A percentile compares a stretch with the other conserved stretches of the same genome.
Evolutionary conservation across 345 rosid species (phyloP).

Genomic region (Cochlearia excelsa): DNA sequence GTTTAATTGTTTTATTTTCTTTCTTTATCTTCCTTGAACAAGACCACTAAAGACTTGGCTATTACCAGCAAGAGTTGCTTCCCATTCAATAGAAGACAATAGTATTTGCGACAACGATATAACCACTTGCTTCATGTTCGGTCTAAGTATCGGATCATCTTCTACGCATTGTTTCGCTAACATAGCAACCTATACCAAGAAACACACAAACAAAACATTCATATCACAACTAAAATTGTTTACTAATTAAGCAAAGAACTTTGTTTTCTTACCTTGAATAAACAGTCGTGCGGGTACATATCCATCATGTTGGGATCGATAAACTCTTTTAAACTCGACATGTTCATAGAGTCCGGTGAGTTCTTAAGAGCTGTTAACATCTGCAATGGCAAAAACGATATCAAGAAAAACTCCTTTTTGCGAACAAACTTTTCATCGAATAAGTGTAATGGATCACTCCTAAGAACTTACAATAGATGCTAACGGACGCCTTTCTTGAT

Average conservation of each 20-base stretch:
- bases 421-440: slow-evolving; percentile 6
- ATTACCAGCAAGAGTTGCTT: slow-evolving; percentile 95
- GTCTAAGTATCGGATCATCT: slow-evolving; percentile 84
- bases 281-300: slow-evolving; percentile 89
- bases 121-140: slow-evolving; percentile 95
- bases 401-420: background rate
- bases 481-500: slow-evolving; percentile 78
- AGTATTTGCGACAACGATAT: slow-evolving; percentile 85
- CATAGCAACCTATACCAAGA: slow-evolving; percentile 59
- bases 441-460: slow-evolving; percentile 14
- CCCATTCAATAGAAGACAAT: slow-evolving; percentile 93
- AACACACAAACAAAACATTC: background rate
- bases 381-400: slow-evolving; percentile 40
- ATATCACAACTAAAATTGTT: slow-evolving; percentile 5
- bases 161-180: slow-evolving; percentile 92
- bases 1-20: background rate
- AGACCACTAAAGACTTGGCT: slow-evolving; percentile 97
- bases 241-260: background rate
- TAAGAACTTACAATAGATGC: slow-evolving; percentile 68
- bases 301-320: slow-evolving; percentile 78
- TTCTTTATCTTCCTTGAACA: slow-evolving; percentile 80
- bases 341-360: slow-evolving; percentile 66
- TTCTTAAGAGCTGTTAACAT: slow-evolving; percentile 71
- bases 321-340: slow-evolving; percentile 68
- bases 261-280: slow-evolving; percentile 61